Conservation (phyloP, 108 stramenopile genomes). For the Cyclotella distinguenda region DNA sequence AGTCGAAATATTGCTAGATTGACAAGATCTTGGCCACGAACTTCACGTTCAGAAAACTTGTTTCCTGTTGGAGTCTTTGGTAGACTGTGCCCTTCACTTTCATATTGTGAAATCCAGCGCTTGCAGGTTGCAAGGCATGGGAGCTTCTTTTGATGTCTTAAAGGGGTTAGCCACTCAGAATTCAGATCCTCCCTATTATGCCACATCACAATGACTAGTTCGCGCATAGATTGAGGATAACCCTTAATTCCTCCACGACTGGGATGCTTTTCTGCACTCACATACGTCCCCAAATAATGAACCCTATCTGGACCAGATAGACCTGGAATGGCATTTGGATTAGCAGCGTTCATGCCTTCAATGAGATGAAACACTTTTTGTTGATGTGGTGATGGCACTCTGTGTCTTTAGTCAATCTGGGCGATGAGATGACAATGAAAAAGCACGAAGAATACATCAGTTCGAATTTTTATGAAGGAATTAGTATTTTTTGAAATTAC, state of each 20-base stretch:
- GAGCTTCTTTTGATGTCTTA: not conserved
- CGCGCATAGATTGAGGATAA: not conserved
- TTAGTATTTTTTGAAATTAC: too few species aligned
- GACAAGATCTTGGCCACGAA: constrained; percentile 15
- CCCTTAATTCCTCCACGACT: not conserved
- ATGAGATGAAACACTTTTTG: too few species aligned
- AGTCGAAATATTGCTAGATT: constrained; percentile 19
- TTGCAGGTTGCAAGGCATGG: constrained; percentile 11
- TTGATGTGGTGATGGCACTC: too few species aligned
- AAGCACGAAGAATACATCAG: too few species aligned
- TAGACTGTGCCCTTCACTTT: not conserved
- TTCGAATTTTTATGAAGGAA: too few species aligned
- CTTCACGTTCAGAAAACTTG: constrained; percentile 8
- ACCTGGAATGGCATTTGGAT: not conserved
- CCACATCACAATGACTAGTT: not conserved
- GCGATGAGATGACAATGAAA: too few species aligned
- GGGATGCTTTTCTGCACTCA: not conserved
- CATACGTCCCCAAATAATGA: not conserved
- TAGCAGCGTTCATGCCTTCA: not conserved
- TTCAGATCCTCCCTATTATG: not conserved
- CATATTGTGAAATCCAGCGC: constrained; percentile 5
- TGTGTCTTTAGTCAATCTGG: too few species aligned
- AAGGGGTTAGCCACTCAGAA: not conserved
- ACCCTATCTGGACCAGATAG: not conserved
- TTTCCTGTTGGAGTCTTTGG: constrained; percentile 14